These are phyloP conservation scores for Limonomyces culmigenus DNA, from an alignment of 1,284 basidiomycete genomes.

Conservation along the genomic window DNA sequence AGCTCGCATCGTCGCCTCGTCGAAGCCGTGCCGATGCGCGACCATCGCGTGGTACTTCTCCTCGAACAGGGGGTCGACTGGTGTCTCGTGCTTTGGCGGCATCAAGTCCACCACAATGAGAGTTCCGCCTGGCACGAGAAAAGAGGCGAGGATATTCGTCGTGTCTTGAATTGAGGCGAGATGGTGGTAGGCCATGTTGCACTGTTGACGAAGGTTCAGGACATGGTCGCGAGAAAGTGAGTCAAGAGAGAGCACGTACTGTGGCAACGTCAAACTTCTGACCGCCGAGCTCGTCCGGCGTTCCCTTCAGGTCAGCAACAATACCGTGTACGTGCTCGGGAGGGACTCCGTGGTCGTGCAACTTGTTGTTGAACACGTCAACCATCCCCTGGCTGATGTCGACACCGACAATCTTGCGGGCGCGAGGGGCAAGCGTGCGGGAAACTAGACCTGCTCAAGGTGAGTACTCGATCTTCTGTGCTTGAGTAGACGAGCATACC, in stretches of 20 bases:
- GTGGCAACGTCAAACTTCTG: conserved; percentile 45
- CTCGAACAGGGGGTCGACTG: conserved; percentile 11
- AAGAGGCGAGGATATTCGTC: conserved; percentile 32
- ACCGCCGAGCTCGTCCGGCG: conserved; percentile 28
- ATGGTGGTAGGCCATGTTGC: conserved; percentile 54
- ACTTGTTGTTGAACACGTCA: conserved; percentile 41
- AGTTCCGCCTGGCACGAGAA: conserved; percentile 42
- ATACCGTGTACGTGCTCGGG: conserved; percentile 43
- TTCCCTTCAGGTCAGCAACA: conserved; percentile 28
- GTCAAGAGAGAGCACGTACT: conserved; percentile 16
- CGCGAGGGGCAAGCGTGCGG: conserved; percentile 31
- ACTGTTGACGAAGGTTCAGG: conserved; percentile 20
- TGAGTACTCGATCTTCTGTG: neutral
- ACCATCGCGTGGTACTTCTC: conserved; percentile 23
- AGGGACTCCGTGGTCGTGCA: conserved; percentile 35
- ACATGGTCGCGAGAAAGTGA: neutral
- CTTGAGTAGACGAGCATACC: conserved; percentile 21
- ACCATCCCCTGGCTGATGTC: conserved; percentile 54
- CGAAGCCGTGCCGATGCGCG: conserved; percentile 33
- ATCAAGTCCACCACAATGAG: conserved; percentile 43
- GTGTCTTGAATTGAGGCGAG: conserved; percentile 29
- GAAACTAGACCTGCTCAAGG: conserved; percentile 34
- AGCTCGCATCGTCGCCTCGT: conserved; percentile 23
- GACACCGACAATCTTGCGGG: conserved; percentile 43
- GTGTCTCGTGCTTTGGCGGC: conserved; percentile 10